Percentiles rank a stretch among this genome's conserved stretches.
phyloP scores from a whole-genome alignment of 2,329 filamentous ascomycete genomes.

The Berkeleyomyces rouxiae region DNA sequence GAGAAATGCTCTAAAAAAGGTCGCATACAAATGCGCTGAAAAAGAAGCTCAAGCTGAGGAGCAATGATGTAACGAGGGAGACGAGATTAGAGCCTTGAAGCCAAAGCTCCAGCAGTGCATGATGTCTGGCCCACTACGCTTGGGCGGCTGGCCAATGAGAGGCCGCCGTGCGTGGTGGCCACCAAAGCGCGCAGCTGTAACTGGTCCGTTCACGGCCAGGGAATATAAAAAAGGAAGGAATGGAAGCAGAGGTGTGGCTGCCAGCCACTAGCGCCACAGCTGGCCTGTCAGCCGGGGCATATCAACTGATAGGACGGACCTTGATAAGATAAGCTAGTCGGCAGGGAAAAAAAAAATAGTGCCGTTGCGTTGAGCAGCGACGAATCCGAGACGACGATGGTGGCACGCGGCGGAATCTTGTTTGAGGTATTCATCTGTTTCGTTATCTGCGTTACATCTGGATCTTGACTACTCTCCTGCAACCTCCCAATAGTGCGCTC shows the following conservation, averaged over 20 bases:
- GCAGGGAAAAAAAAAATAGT: background rate
- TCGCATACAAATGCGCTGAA: background rate
- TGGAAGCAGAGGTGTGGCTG: background rate
- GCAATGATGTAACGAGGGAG: background rate
- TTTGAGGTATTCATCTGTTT: background rate
- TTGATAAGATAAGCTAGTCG: slow-evolving; percentile 6
- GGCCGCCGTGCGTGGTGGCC: background rate
- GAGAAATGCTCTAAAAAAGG: background rate
- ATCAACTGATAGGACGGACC: background rate
- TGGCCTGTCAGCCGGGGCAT: background rate
- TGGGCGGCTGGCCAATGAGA: background rate
- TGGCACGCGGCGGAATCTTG: slow-evolving; percentile 1
- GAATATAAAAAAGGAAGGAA: background rate
- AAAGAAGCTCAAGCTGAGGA: background rate
- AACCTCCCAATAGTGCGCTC: background rate
- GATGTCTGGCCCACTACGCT: background rate
- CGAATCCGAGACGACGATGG: background rate
- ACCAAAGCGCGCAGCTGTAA: background rate
- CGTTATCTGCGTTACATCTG: background rate
- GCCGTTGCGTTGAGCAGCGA: background rate
- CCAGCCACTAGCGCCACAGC: background rate
- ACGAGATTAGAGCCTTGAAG: background rate
- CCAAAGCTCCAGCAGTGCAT: background rate
- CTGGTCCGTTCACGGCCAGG: background rate
- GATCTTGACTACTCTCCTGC: background rate